These are phyloP conservation scores for Chalciporus sp. DNA, from an alignment of 1,284 basidiomycete species.

Conservation along the genomic window DNA sequence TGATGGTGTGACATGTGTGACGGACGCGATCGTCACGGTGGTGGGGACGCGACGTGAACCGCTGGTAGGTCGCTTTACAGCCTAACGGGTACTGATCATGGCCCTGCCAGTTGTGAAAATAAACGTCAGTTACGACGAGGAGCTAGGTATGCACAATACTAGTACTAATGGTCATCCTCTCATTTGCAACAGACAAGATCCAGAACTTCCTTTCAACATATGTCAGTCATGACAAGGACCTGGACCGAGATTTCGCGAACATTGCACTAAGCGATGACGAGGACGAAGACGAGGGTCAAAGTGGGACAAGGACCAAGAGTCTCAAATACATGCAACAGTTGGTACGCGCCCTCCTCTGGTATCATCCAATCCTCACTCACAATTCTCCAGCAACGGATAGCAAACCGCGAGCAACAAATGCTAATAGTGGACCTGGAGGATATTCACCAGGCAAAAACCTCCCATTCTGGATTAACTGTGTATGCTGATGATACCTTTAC, in stretches of 20 bases:
- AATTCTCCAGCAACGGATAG: conserved; percentile 76
- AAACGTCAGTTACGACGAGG: conserved; percentile 49
- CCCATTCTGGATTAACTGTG: not conserved
- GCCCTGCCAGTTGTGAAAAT: conserved; percentile 49
- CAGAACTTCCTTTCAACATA: conserved; percentile 69
- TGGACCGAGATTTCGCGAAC: conserved; percentile 69
- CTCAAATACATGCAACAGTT: conserved; percentile 91
- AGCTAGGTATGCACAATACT: conserved; percentile 42
- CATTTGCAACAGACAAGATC: conserved; percentile 57
- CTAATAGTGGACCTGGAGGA: conserved; percentile 84
- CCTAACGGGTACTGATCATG: conserved; percentile 40
- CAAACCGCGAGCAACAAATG: conserved; percentile 90
- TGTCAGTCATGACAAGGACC: conserved; percentile 65
- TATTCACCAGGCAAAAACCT: conserved; percentile 57
- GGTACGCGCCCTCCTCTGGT: conserved; percentile 50
- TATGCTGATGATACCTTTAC: not conserved
- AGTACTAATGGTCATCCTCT: conserved; percentile 37
- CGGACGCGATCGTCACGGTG: conserved; percentile 23
- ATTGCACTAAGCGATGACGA: conserved; percentile 66
- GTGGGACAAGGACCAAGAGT: conserved; percentile 42
- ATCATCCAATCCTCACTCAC: conserved; percentile 33
- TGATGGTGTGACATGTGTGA: conserved; percentile 29
- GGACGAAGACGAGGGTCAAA: conserved; percentile 45
- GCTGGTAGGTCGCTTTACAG: too few species aligned
- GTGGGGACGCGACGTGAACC: conserved; percentile 9